Evolutionary conservation across 768 basidiomycete genomes (phyloP).

Genomic region (Leccinum disarticulatum): DNA sequence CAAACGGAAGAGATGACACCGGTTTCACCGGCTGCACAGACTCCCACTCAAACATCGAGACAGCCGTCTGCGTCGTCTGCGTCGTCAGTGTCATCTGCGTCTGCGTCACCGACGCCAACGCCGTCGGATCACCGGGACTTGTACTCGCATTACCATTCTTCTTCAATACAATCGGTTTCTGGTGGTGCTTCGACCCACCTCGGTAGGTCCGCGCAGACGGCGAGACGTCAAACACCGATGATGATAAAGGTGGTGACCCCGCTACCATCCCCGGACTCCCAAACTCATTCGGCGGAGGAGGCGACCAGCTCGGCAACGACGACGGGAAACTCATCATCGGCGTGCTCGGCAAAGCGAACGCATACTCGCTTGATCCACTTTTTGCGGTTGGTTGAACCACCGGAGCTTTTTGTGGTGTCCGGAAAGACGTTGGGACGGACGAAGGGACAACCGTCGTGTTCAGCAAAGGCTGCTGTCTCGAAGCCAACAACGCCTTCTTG

Average conservation of each 20-base stretch:
- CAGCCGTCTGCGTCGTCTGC: conserved; percentile 4
- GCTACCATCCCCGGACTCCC: conserved; percentile 5
- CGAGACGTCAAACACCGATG: conserved; percentile 11
- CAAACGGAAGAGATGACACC: conserved; percentile 25
- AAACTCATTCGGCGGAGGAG: conserved; percentile 18
- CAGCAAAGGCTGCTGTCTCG: conserved; percentile 63
- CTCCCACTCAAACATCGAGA: conserved; percentile 21
- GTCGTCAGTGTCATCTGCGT: too few relatives aligned
- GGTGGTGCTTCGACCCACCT: conserved; percentile 32
- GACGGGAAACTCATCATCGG: conserved; percentile 28
- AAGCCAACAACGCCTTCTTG: conserved; percentile 62
- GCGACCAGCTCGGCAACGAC: conserved; percentile 23
- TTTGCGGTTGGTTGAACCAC: conserved; percentile 9
- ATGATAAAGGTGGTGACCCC: neutral
- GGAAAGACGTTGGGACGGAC: conserved; percentile 25
- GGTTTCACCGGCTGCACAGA: conserved; percentile 26
- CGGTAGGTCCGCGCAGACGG: conserved; percentile 22
- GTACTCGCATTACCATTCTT: conserved; percentile 13
- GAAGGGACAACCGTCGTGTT: conserved; percentile 49
- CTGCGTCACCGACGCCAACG: neutral
- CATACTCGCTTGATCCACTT: neutral
- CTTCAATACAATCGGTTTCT: conserved; percentile 35
- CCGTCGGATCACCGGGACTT: conserved; percentile 3
- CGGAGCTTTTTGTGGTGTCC: conserved; percentile 29
- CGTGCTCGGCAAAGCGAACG: conserved; percentile 16